Conservation (phyloP, 208 protist genomes). For the Trypanosoma congolense region DNA sequence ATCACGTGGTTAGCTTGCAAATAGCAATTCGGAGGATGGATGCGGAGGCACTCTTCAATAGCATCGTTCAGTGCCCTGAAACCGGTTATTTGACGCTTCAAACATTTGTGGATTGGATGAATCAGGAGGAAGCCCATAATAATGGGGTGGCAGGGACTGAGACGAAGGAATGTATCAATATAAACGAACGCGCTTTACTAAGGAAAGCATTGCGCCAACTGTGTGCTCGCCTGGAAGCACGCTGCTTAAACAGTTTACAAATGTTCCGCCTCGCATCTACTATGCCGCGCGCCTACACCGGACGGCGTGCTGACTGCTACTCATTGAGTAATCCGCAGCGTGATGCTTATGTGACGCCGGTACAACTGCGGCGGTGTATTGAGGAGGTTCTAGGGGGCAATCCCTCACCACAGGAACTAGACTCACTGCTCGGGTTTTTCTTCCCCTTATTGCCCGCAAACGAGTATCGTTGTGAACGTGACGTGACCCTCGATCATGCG, state of each 20-base stretch:
- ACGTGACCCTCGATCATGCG: conserved; percentile 40
- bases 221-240: conserved; percentile 56
- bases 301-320: conserved; percentile 54
- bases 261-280: conserved; percentile 89
- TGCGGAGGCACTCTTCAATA: conserved; percentile 52
- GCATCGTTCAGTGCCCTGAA: conserved; percentile 36
- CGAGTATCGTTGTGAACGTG: conserved; percentile 48
- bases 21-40: conserved; percentile 64
- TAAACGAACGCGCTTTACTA: conserved; percentile 36
- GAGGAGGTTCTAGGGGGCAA: conserved; percentile 70
- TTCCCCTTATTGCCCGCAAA: conserved; percentile 66
- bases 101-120: conserved; percentile 73
- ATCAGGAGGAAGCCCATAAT: conserved; percentile 3
- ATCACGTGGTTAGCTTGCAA: conserved; percentile 54
- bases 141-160: not conserved
- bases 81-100: conserved; percentile 65
- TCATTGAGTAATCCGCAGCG: conserved; percentile 67
- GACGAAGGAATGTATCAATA: conserved; percentile 18
- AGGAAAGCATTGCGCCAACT: conserved; percentile 54
- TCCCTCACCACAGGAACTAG: conserved; percentile 61
- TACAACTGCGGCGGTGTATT: conserved; percentile 84
- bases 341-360: conserved; percentile 77
- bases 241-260: conserved; percentile 62
- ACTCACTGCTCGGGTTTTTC: conserved; percentile 72
- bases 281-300: conserved; percentile 75